A percentile compares a stretch with the other conserved stretches of the same genome.
phyloP scores from a whole-genome alignment of 1,284 basidiomycete genomes.

The Entoloma clypeatum region DNA sequence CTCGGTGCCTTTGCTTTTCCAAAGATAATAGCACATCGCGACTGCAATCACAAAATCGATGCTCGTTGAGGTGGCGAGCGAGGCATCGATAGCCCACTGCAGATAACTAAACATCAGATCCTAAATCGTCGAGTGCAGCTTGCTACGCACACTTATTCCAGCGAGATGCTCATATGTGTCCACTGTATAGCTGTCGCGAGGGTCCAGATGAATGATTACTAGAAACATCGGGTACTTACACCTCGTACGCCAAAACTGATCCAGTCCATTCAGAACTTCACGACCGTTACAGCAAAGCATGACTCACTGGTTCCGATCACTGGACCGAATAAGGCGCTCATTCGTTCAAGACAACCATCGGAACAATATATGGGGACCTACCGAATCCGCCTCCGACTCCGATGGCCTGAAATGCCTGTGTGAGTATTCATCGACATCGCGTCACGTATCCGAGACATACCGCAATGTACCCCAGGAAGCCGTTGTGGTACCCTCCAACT shows the following conservation, averaged over 20 bases:
- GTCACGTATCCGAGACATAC: slow-evolving; percentile 21
- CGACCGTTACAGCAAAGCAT: not conserved
- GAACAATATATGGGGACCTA: slow-evolving; percentile 13
- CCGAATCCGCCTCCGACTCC: slow-evolving; percentile 30
- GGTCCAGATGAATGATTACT: slow-evolving; percentile 1
- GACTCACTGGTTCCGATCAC: slow-evolving; percentile 25
- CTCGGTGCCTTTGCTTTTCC: slow-evolving; percentile 34
- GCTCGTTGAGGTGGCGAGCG: slow-evolving; percentile 34
- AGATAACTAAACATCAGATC: not conserved
- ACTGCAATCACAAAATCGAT: slow-evolving; percentile 43
- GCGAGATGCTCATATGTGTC: too few relatives aligned
- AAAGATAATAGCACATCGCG: slow-evolving; percentile 44
- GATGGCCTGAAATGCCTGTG: slow-evolving; percentile 16
- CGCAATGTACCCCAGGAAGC: slow-evolving; percentile 35
- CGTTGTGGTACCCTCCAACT: slow-evolving; percentile 38
- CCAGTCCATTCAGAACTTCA: not conserved
- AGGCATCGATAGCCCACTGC: slow-evolving; percentile 37
- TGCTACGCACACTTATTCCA: too few relatives aligned
- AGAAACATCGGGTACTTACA: slow-evolving; percentile 23
- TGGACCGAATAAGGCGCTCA: slow-evolving; percentile 3
- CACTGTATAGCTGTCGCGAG: too few relatives aligned
- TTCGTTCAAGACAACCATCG: slow-evolving; percentile 2
- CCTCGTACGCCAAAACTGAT: slow-evolving; percentile 24
- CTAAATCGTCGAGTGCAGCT: too few relatives aligned
- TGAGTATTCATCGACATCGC: not conserved